Conservation (phyloP, 352 stramenopile species). For the Elongisporangium senticosum region DNA sequence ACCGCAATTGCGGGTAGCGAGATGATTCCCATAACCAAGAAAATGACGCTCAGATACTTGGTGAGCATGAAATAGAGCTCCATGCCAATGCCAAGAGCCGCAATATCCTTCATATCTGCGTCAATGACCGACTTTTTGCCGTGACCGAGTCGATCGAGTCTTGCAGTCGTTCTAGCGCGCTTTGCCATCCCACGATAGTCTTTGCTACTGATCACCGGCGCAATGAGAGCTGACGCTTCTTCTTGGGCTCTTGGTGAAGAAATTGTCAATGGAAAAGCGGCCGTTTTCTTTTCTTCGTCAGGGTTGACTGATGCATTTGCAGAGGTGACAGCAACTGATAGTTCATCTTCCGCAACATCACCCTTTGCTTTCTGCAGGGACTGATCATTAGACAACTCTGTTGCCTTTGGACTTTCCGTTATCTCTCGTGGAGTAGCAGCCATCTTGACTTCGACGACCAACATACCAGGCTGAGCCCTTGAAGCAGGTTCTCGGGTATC, state of each 20-base stretch:
- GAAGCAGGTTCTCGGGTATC: neutral
- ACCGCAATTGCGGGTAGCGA: constrained; percentile 56
- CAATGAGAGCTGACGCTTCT: constrained; percentile 5
- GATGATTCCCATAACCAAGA: constrained; percentile 67
- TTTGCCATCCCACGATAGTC: constrained; percentile 56
- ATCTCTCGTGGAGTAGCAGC: neutral
- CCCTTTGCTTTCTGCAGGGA: neutral
- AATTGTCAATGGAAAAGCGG: neutral
- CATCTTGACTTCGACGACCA: neutral
- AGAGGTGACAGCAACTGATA: neutral
- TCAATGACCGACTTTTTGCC: constrained; percentile 64
- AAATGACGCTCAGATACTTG: constrained; percentile 61
- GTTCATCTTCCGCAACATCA: neutral
- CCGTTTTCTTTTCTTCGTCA: neutral
- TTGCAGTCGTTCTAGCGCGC: constrained; percentile 27
- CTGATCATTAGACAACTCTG: neutral
- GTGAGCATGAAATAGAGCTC: constrained; percentile 84
- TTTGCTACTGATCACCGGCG: constrained; percentile 29
- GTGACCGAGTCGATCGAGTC: constrained; percentile 46
- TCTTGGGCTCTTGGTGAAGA: neutral
- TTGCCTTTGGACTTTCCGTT: neutral
- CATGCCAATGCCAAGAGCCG: constrained; percentile 71
- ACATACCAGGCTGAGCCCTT: neutral
- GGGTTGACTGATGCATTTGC: neutral
- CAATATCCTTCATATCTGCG: constrained; percentile 67